Percentiles rank a stretch among this genome's conserved stretches.
Conservation (phyloP, 148 eudicot genomes). For the Drosera capensis region DNA sequence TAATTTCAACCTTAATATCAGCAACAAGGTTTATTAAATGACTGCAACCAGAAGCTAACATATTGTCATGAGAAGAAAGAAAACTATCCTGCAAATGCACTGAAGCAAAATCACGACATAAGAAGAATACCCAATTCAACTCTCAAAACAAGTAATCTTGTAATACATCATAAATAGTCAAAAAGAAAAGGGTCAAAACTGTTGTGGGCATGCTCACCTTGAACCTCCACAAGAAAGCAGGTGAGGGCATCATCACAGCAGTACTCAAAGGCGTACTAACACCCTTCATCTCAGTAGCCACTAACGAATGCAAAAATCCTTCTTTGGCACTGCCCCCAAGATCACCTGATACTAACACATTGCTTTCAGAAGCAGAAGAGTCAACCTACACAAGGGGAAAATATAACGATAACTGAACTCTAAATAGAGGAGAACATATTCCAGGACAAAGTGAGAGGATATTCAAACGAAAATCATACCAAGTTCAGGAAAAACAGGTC, state of each 20-base stretch:
- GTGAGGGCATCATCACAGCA: conserved; percentile 70
- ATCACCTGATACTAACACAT: conserved; percentile 13
- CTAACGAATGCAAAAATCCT: conserved; percentile 9
- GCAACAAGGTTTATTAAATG: too few relatives aligned
- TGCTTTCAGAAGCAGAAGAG: not conserved
- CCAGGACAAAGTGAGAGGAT: not conserved
- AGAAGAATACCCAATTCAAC: too few relatives aligned
- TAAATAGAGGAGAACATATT: not conserved
- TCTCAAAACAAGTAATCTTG: not conserved
- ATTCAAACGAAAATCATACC: conserved; percentile 19
- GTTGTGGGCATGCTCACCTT: conserved; percentile 35
- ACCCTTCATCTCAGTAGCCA: conserved; percentile 74
- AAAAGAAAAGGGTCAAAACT: conserved; percentile 1
- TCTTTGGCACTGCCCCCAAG: conserved; percentile 34
- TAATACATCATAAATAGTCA: not conserved
- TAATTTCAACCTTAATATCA: too few relatives aligned
- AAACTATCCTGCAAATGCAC: too few relatives aligned
- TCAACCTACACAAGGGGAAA: not conserved
- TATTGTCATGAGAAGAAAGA: too few relatives aligned
- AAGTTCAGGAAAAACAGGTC: conserved; percentile 48
- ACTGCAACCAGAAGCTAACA: too few relatives aligned
- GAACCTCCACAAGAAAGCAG: conserved; percentile 79
- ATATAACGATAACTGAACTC: not conserved
- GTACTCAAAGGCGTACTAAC: conserved; percentile 38
- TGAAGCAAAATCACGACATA: too few relatives aligned